Conservation (phyloP, 1,139 yeast species). For the Saccharomyces hybrid region DNA sequence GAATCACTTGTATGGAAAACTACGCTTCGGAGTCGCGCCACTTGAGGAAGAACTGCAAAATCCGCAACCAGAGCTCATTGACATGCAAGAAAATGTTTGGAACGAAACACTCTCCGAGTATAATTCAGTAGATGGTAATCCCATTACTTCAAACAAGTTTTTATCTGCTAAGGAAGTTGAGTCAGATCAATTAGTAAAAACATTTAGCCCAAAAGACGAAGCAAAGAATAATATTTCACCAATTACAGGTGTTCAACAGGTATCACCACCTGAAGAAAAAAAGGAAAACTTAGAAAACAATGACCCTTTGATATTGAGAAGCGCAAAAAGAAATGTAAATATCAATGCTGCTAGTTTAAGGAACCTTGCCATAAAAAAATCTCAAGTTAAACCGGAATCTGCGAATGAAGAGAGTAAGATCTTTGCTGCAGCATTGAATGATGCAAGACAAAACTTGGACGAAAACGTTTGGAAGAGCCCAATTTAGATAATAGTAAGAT, state of each 20-base stretch:
- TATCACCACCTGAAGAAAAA: neutral
- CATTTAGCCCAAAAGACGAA: neutral
- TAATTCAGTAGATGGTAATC: neutral
- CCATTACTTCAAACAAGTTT: slow-evolving; percentile 6
- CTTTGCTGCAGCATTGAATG: neutral
- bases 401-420: neutral
- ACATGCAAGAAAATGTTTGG: neutral
- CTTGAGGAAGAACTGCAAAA: neutral
- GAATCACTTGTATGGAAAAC: slow-evolving; percentile 19
- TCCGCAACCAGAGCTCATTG: neutral
- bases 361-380: neutral
- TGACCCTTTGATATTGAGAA: neutral
- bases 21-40: slow-evolving; percentile 6
- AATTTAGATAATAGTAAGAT: neutral
- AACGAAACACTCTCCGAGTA: neutral
- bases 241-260: neutral
- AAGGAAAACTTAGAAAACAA: neutral
- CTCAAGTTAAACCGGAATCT: neutral
- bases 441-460: neutral
- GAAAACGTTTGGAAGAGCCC: neutral
- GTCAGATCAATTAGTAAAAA: neutral
- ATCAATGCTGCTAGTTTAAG: neutral
- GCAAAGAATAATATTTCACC: neutral
- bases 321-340: neutral
- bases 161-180: slow-evolving; percentile 1